phyloP scores from a whole-genome alignment of 2,329 filamentous ascomycete genomes.

The Stemphylium beticola region DNA sequence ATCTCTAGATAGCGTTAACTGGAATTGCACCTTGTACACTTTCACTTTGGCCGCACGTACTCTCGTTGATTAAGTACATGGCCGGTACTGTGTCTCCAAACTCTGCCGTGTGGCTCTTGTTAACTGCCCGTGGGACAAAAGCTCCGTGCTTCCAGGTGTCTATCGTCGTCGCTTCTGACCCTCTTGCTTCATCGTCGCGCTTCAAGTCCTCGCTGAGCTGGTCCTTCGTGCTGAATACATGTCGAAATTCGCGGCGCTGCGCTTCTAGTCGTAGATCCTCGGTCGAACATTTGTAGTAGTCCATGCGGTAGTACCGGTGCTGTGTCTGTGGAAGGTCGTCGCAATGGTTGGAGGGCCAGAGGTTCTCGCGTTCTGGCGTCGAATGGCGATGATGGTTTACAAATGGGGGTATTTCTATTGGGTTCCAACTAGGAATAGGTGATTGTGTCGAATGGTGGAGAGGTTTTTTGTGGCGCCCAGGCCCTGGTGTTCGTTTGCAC shows the following conservation, averaged over 20 bases:
- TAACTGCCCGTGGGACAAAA: not conserved
- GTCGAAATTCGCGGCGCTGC: constrained; percentile 18
- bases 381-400: not conserved
- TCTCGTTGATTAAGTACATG: not conserved
- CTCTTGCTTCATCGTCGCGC: constrained; percentile 25
- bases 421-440: not conserved
- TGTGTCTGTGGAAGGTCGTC: not conserved
- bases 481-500: constrained; percentile 1
- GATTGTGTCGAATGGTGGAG: not conserved
- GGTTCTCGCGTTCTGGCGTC: not conserved
- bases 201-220: constrained; percentile 27
- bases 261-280: constrained; percentile 25
- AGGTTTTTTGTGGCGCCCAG: not conserved
- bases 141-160: constrained; percentile 4
- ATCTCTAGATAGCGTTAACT: constrained; percentile 21
- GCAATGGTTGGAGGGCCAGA: not conserved
- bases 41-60: not conserved
- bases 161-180: constrained; percentile 29
- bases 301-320: constrained; percentile 18
- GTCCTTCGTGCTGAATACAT: constrained; percentile 18
- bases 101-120: constrained; percentile 6
- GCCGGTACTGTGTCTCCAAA: constrained; percentile 14
- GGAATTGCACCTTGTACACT: not conserved
- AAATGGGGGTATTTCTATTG: not conserved
- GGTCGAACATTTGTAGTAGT: constrained; percentile 32